phyloP scores from a whole-genome alignment of 2,329 filamentous ascomycete species.

The Curvularia sp. region DNA sequence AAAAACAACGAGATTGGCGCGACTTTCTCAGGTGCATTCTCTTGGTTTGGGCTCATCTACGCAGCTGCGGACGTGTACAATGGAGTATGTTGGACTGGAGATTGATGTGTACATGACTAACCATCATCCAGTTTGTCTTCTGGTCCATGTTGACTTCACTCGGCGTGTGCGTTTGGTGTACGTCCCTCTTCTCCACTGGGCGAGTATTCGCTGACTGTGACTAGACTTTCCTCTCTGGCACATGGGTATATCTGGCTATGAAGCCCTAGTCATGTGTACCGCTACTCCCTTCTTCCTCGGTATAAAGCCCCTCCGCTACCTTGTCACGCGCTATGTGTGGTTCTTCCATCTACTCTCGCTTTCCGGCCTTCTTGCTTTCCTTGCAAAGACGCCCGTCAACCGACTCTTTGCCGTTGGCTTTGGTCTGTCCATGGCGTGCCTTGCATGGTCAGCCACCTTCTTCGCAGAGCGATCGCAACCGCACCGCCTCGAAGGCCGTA shows the following conservation, averaged over 20 bases:
- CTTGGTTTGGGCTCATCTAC: conserved; percentile 77
- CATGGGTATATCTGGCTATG: conserved; percentile 98
- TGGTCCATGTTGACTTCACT: conserved; percentile 94
- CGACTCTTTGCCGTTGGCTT: conserved; percentile 84
- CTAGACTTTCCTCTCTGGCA: conserved; percentile 95
- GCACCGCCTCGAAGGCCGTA: conserved; percentile 78
- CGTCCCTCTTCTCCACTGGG: conserved; percentile 50
- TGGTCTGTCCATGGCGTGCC: conserved; percentile 77
- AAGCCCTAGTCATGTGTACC: conserved; percentile 85
- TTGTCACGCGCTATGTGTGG: conserved; percentile 73
- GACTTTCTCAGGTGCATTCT: conserved; percentile 75
- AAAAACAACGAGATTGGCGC: conserved; percentile 77
- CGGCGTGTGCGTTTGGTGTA: conserved; percentile 91
- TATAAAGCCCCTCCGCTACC: conserved; percentile 70
- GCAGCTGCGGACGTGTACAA: conserved; percentile 89
- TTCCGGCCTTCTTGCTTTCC: conserved; percentile 79
- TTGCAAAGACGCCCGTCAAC: conserved; percentile 72
- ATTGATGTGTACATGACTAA: conserved; percentile 11
- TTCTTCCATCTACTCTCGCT: conserved; percentile 79
- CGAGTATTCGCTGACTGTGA: conserved; percentile 23
- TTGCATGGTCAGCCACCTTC: conserved; percentile 84
- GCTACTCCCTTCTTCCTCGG: conserved; percentile 81
- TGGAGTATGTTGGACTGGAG: conserved; percentile 67
- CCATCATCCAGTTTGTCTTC: conserved; percentile 76
- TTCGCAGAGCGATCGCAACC: conserved; percentile 78